Conservation (phyloP, 2,329 filamentous ascomycete genomes). For the Plectosphaerella cucumerina region DNA sequence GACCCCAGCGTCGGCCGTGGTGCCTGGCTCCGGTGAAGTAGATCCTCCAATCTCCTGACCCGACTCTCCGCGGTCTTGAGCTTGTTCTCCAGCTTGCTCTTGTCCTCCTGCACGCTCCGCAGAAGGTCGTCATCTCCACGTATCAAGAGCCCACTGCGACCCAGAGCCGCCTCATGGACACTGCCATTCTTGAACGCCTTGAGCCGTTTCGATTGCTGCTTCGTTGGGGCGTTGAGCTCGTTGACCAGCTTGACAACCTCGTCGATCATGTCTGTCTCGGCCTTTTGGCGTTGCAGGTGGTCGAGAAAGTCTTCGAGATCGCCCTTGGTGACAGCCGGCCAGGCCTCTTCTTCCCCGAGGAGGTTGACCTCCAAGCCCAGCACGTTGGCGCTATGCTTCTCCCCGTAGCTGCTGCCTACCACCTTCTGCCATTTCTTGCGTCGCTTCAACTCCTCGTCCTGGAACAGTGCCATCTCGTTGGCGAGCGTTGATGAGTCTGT, state of each 20-base stretch:
- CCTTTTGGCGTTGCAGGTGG: conserved; percentile 58
- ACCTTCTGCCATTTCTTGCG: conserved; percentile 87
- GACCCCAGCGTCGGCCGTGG: conserved; percentile 49
- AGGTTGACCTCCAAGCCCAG: conserved; percentile 82
- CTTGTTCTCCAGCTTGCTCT: conserved; percentile 67
- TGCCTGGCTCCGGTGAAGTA: conserved; percentile 71
- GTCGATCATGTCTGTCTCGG: conserved; percentile 61
- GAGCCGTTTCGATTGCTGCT: conserved; percentile 78
- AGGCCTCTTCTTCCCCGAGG: conserved; percentile 71
- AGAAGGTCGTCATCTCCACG: conserved; percentile 84
- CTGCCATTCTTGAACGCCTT: conserved; percentile 97
- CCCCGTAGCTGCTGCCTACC: conserved; percentile 70
- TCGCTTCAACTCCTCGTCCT: conserved; percentile 87
- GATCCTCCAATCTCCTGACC: conserved; percentile 84
- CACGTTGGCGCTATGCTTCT: conserved; percentile 63
- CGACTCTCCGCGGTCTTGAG: conserved; percentile 83
- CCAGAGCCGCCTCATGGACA: conserved; percentile 82
- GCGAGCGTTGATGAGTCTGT: conserved; percentile 81
- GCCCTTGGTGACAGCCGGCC: conserved; percentile 72
- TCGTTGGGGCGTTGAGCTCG: conserved; percentile 77
- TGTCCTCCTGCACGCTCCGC: conserved; percentile 76
- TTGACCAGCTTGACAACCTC: conserved; percentile 74
- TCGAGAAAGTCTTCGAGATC: conserved; percentile 74
- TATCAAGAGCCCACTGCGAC: conserved; percentile 79
- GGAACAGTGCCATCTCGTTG: conserved; percentile 88